A percentile compares a stretch with the other conserved stretches of the same genome.
phyloP scores from a whole-genome alignment of 148 eudicot genomes.

The Chenopodium berlandieri region DNA sequence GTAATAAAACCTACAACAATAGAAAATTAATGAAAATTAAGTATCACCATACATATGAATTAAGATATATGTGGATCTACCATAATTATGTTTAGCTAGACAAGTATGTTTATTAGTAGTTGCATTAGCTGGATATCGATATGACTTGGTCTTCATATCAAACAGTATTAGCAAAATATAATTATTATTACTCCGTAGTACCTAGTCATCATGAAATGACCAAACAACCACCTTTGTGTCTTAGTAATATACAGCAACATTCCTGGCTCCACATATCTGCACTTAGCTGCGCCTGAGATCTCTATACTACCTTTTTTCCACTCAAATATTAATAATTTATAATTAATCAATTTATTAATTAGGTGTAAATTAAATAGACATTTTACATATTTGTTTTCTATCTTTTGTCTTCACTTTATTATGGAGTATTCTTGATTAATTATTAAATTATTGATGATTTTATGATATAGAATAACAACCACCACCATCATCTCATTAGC shows the following conservation, averaged over 20 bases:
- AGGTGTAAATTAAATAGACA: not conserved
- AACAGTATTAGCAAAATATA: not conserved
- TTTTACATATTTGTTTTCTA: not conserved
- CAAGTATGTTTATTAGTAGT: not conserved
- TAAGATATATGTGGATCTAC: too few relatives aligned
- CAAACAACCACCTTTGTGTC: slow-evolving; percentile 4
- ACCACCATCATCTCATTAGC: slow-evolving; percentile 9
- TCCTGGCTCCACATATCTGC: slow-evolving; percentile 16
- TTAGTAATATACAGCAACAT: not conserved
- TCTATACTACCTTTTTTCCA: not conserved
- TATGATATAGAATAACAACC: slow-evolving; percentile 2
- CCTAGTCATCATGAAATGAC: slow-evolving; percentile 3
- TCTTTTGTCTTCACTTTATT: not conserved
- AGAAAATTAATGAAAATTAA: too few relatives aligned
- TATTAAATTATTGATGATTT: too few relatives aligned
- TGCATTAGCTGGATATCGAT: not conserved
- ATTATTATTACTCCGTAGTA: not conserved
- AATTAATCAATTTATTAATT: too few relatives aligned
- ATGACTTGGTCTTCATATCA: not conserved
- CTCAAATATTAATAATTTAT: too few relatives aligned
- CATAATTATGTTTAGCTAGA: too few relatives aligned
- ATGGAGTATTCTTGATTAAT: too few relatives aligned
- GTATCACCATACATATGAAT: too few relatives aligned
- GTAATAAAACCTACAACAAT: too few relatives aligned
- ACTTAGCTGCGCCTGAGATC: not conserved